Conservation (phyloP, 345 rosid species). For the Rhodomyrtus tomentosa region DNA sequence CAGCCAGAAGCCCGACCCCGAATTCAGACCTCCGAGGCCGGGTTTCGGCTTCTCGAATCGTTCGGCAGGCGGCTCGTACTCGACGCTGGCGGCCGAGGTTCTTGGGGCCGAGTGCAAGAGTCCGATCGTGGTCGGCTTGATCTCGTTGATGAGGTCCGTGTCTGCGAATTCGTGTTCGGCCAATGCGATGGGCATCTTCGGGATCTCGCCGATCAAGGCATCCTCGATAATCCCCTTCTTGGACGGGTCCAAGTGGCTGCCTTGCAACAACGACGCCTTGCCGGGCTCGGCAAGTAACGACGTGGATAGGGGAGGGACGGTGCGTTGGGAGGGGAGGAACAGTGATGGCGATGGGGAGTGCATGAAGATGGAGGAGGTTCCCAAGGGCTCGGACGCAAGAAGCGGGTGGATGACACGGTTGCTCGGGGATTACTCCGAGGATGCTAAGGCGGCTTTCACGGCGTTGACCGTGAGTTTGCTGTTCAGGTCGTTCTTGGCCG, state of each 20-base stretch:
- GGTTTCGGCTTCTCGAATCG: conserved; percentile 6
- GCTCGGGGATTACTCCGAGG: conserved; percentile 55
- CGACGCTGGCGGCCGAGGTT: conserved; percentile 34
- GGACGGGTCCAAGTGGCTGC: conserved; percentile 75
- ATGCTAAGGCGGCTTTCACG: conserved; percentile 79
- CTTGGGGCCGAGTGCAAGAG: conserved; percentile 26
- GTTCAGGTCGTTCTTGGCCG: conserved; percentile 66
- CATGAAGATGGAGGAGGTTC: background rate
- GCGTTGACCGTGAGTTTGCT: conserved; percentile 64
- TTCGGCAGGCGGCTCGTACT: conserved; percentile 15
- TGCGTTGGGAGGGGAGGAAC: conserved; percentile 1
- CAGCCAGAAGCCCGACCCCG: conserved; percentile 28
- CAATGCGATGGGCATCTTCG: conserved; percentile 17
- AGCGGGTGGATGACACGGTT: conserved; percentile 53
- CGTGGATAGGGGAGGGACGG: conserved; percentile 41
- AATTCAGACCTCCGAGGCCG: conserved; percentile 4
- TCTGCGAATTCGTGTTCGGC: conserved; percentile 12
- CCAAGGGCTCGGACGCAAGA: conserved; percentile 7
- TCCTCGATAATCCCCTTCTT: conserved; percentile 56
- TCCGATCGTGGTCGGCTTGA: conserved; percentile 40
- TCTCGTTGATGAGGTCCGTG: conserved; percentile 50
- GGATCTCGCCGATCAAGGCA: conserved; percentile 54
- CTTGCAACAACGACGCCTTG: conserved; percentile 40
- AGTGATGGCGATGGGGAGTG: conserved; percentile 12
- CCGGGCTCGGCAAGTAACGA: conserved; percentile 13